Evolutionary conservation across 1,284 basidiomycete genomes (phyloP), one percentile per base, ranked within the genome.

Genomic region (Sutorius eximius): DNA sequence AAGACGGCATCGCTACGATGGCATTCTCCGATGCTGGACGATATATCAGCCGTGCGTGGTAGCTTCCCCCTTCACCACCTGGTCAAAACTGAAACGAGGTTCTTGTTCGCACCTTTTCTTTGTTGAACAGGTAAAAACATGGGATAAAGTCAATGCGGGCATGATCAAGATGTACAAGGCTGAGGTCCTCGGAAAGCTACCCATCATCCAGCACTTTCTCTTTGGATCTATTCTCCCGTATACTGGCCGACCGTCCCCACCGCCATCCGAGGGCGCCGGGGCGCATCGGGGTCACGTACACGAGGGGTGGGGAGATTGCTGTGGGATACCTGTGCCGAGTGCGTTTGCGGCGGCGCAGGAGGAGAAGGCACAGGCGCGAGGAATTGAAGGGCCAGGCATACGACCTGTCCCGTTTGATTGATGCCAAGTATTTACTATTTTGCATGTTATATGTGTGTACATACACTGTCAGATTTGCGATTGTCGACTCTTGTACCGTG

Each of bases 21-120:
- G 97, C 97, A 99, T 74, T 98, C 94, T 1, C 97, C 96, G 0
- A 99, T 99, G 96, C 82, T 99, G 12, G 94, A 98, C 69, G 96
- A 98, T 70, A 99, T 99, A 57, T 96, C 94, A 0, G 93, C 88
- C 5, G 96, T 89, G 68, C 55, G 80, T 67, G 6, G 7, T 32
- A 18, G 18, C 7, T 44, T 12, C 18, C 33, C 30, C 41, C 13
- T 18, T n/a, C 12, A 18, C 20, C 20, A 12, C 52, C 5, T 22
- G n/a, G 10, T 34, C 24, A 9, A 29, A 41, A 18, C 24, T 27
- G 24, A 27, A 3, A 24, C 5, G 5, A 24, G 3, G 5, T 24
- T 30, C 3, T 6, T 6, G 3, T 13, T 33, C 29, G 5, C 15
- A 8, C 18, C 5, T 32, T 13, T 16, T 34, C 1, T 1, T 38